Base-by-base conservation (phyloP, 2,329 filamentous ascomycete genomes). In the Penicillium sp. region DNA sequence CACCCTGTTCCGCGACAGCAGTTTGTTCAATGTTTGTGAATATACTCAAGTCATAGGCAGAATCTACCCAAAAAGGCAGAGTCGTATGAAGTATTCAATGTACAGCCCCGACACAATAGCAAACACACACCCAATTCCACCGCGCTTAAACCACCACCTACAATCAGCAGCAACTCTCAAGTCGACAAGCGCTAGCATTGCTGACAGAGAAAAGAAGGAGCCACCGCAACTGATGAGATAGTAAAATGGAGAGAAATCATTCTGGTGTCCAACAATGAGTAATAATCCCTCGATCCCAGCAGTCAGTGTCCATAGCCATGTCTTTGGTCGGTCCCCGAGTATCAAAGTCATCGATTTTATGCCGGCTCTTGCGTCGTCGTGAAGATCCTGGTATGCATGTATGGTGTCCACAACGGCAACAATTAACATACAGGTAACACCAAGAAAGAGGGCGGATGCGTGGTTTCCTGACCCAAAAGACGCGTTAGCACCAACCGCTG, bases 1-100 rank as follows among this genome's bases (percentile, higher is more conserved):
- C n/a, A n/a, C 26, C 26, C 26, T 30, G 9, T 30, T 18, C 35
- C 28, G 12, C 28, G 28, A 16, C 14, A 35, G 6, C 40, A 20
- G 9, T 43, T 23, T 18, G 21, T 21, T 21, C 18, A 20, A 18
- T n/a, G 6, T 8, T 6, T 3, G 3, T 11, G 30, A 14, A 33
- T 7, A 33, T n/a, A n/a, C n/a, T n/a, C n/a, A 33, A 12, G 26
- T 35, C 6, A 14, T 2, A 16, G 30, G 3, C 11, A 35, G 12
- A 3, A 18, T 8, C 18, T 42, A 55, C 11, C 21, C 14, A 26
- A 55, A 23, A 5, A 55, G 20, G 8, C 47, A 43, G 12, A 55
- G 40, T 16, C 55, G 55, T 16, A 53, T 38, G 45, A 52, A 46
- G 30, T 57, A 57, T 38, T 57, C 55, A 26, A 49, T 33, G 46